Base-by-base conservation (phyloP, 768 basidiomycete genomes). In the Chiua virens region DNA sequence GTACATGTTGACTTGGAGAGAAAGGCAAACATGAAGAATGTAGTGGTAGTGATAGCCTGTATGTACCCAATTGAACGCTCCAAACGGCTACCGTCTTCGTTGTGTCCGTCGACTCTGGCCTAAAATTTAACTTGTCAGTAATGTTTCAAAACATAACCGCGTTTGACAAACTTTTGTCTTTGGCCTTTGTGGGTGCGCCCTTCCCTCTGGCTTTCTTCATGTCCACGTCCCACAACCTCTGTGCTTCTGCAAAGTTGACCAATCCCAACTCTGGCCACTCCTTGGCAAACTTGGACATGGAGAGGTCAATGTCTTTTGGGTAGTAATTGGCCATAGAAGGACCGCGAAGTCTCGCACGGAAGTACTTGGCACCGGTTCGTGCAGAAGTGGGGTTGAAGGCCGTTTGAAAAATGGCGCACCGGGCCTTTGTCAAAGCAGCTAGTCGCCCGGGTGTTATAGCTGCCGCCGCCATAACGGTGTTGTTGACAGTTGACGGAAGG, bases 351-450 rank as follows among this genome's bases (percentile, higher is more conserved):
- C 87, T 79, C 14, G 80, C 77, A 18, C 87, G 84, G 41, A 98
- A 83, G 73, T 96, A 93, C 73, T 98, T 98, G 23, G 92, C 87
- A 17, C 96, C 96, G 0, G 89, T 94, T 17, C 95, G 85, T 14
- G 82, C 66, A 23, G 80, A 81, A 3, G 79, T 79, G 0, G 95
- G 95, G 71, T 98, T 98, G 72, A 89, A 92, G 4, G 87, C 76
- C 9, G 92, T 96, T 63, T 92, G 82, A 64, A 98, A 96, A 47
- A 98, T 81, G 37, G 76, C 65, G 65, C 83, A 86, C 39, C 85
- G 86, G 6, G 89, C 74, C 43, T 80, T 78, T 1, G 70, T 78
- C 55, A 93, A 75, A n/a, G 79, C 73, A 14, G 75, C 71, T n/a
- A 90, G 68, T 45, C 83, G 80, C 34, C 78, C 72, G 20, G 78